Conservation (phyloP, 75 land plant species). For the Larix kaempferi region DNA sequence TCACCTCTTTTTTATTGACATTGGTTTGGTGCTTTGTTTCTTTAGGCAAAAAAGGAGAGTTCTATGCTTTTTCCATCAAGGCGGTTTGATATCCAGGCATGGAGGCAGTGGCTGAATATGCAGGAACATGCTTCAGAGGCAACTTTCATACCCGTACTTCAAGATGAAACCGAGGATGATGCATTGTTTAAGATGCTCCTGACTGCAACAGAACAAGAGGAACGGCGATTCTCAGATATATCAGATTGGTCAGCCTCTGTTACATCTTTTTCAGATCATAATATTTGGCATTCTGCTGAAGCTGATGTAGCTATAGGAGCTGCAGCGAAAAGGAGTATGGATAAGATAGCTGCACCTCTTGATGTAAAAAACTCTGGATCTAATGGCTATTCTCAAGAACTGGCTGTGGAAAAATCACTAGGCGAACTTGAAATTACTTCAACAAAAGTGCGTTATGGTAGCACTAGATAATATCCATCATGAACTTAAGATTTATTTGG, state of each 20-base stretch:
- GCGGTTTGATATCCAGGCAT: conserved; percentile 10
- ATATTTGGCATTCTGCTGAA: conserved; percentile 24
- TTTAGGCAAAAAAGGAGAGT: conserved; percentile 3
- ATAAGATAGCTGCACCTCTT: conserved; percentile 20
- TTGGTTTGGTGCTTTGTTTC: background rate
- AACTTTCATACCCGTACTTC: conserved; percentile 1
- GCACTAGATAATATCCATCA: background rate
- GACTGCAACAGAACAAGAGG: conserved; percentile 43
- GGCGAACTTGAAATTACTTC: conserved; percentile 33
- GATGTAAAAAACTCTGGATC: conserved; percentile 9
- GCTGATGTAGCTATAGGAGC: conserved; percentile 18
- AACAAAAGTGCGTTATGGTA: conserved; percentile 16
- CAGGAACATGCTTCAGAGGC: conserved; percentile 21
- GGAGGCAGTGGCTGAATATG: conserved; percentile 27
- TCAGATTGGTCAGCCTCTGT: conserved; percentile 50
- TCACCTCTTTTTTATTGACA: background rate
- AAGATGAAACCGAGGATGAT: background rate
- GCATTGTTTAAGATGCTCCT: conserved; percentile 9
- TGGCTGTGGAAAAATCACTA: conserved; percentile 22
- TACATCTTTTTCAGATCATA: conserved; percentile 33
- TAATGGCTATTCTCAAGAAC: conserved; percentile 18
- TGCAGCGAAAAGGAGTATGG: conserved; percentile 23
- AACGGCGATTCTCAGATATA: conserved; percentile 59
- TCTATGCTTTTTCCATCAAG: background rate
- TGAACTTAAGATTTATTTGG: too few species aligned